Base-by-base conservation (phyloP, 73 alveolate species). In the Symbiodinium pilosum region DNA sequence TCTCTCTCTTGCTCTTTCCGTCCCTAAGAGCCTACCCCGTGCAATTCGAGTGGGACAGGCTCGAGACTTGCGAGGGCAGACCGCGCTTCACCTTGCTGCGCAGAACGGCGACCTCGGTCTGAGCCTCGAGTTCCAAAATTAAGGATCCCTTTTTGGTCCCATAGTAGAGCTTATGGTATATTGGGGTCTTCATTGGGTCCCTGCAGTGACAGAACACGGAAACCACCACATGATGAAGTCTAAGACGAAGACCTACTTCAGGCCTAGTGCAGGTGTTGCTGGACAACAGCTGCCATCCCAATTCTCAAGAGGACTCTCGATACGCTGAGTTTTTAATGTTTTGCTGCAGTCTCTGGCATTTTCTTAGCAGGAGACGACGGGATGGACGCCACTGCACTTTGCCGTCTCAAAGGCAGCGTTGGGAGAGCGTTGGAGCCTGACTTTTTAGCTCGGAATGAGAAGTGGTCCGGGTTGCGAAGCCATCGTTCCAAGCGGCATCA, bases 371-470 rank as follows among this genome's bases (percentile, higher is more conserved):
- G 97, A 91, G 84, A 93, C 98, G 18, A 93, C 98, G 8, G 98
- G 93, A 5, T 93, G 98, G 98, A 93, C 98, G 26, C 98, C 98
- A 26, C 98, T 93, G 83, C 98, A 93, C 52, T 93, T 93, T 47
- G 98, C 98, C 43, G 98, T 93, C 20, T 73, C 98, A 68, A 93
- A 93, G 98, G 97, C 43, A 39, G 39, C n/a, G n/a, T n/a, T n/a
- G n/a, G n/a, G n/a, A n/a, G n/a, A n/a, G n/a, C n/a, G 24, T n/a
- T n/a, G n/a, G n/a, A 47, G 52, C 12, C 12, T 52, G 12, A 12
- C 21, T 16, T 12, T 21, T 21, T 52, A 52, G 71, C 71, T 21
- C 21, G 12, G 71, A 16, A 21, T 52, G 71, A 52, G 71, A 21
- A n/a, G 43, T 71, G 26, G 16, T 28, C 18, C 44, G 6, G 20